A percentile compares a stretch with the other conserved stretches of the same genome.
These are phyloP conservation scores for Dactylellina drechsleri DNA, from an alignment of 2,329 filamentous ascomycete genomes.

Conservation along the genomic window DNA sequence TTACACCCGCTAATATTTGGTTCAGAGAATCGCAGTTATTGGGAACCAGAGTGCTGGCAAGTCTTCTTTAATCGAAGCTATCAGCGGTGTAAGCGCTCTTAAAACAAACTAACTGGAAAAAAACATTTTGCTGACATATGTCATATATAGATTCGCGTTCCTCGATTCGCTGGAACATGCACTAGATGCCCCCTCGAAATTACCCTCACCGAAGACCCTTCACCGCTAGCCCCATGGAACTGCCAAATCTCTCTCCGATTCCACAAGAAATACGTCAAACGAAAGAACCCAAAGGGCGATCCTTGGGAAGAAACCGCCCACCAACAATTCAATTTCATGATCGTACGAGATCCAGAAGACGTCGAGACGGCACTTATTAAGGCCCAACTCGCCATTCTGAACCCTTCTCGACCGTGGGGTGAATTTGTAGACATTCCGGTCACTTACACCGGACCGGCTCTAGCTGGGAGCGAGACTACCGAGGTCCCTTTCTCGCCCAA, in stretches of 20 bases:
- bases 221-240: constrained; percentile 54
- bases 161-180: constrained; percentile 58
- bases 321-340: constrained; percentile 55
- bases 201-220: constrained; percentile 55
- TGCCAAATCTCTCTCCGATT: constrained; percentile 58
- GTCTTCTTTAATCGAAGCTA: constrained; percentile 58
- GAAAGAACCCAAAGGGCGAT: constrained; percentile 38
- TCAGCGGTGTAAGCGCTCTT: constrained; percentile 55
- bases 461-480: constrained; percentile 25
- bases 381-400: constrained; percentile 57
- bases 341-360: constrained; percentile 54
- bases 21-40: constrained; percentile 57
- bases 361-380: constrained; percentile 57
- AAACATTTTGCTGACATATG: neutral
- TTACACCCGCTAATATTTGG: neutral
- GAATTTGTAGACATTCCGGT: constrained; percentile 52
- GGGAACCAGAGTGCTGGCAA: constrained; percentile 59
- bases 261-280: constrained; percentile 56
- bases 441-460: constrained; percentile 12
- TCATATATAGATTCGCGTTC: constrained; percentile 57
- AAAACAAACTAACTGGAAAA: neutral
- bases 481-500: constrained; percentile 59
- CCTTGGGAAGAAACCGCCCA: constrained; percentile 56
- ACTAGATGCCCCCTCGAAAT: constrained; percentile 58
- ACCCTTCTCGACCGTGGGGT: constrained; percentile 56